These are phyloP conservation scores for Mixia osmundae DNA, from an alignment of 1,284 basidiomycete genomes.

Conservation along the genomic window DNA sequence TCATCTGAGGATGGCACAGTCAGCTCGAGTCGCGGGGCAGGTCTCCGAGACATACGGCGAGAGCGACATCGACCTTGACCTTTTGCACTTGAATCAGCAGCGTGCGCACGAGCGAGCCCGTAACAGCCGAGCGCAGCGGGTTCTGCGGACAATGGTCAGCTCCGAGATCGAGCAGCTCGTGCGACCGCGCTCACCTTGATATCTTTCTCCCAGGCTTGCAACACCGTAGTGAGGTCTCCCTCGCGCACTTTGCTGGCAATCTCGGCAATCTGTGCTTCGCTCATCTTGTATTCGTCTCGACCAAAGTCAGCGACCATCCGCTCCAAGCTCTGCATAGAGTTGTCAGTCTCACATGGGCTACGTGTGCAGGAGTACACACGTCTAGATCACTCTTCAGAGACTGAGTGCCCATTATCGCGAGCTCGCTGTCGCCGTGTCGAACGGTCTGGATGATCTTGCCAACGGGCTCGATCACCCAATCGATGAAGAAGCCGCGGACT, in stretches of 20 bases:
- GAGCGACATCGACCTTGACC: conserved; percentile 83
- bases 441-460: conserved; percentile 61
- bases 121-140: conserved; percentile 56
- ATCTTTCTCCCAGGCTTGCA: conserved; percentile 76
- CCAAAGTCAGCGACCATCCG: conserved; percentile 76
- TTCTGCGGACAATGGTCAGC: conserved; percentile 19
- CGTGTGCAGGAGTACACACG: conserved; percentile 26
- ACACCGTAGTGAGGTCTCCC: conserved; percentile 70
- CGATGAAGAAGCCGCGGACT: conserved; percentile 44
- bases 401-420: conserved; percentile 45
- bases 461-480: conserved; percentile 75
- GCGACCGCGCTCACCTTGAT: conserved; percentile 44
- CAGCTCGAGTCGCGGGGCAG: too few species aligned
- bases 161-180: background rate
- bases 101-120: conserved; percentile 60
- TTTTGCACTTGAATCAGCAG: conserved; percentile 89
- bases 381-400: conserved; percentile 55
- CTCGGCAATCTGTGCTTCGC: conserved; percentile 35
- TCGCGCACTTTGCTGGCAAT: conserved; percentile 42
- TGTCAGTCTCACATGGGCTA: conserved; percentile 22
- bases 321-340: conserved; percentile 44
- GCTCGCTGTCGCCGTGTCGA: conserved; percentile 42
- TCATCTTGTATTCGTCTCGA: conserved; percentile 46
- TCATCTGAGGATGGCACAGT: conserved; percentile 22
- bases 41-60: conserved; percentile 65